Evolutionary conservation across 2,329 filamentous ascomycete genomes (phyloP).

Genomic region (Coniochaeta sp.): DNA sequence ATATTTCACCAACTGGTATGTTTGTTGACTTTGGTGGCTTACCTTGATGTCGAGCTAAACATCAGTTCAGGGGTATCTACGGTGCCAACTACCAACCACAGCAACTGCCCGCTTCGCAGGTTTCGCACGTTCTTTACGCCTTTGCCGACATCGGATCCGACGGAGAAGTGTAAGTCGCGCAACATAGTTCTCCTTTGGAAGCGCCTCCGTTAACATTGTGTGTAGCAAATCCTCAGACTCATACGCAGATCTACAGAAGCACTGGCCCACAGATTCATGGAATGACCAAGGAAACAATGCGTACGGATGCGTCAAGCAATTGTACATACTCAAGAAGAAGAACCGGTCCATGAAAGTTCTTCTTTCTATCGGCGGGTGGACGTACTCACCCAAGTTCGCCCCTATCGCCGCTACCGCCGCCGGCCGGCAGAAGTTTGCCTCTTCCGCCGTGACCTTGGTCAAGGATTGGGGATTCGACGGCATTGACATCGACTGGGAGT

Average conservation of each 20-base stretch:
- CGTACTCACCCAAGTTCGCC: conserved; percentile 63
- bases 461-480: conserved; percentile 58
- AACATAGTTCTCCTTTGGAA: neutral
- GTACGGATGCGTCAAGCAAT: conserved; percentile 71
- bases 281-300: conserved; percentile 54
- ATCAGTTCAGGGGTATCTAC: conserved; percentile 27
- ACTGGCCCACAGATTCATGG: conserved; percentile 59
- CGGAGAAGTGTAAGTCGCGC: conserved; percentile 34
- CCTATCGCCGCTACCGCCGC: conserved; percentile 51
- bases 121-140: conserved; percentile 67
- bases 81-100: conserved; percentile 51
- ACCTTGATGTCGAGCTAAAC: neutral
- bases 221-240: conserved; percentile 46
- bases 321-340: conserved; percentile 67
- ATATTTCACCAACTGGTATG: conserved; percentile 49
- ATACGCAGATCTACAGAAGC: conserved; percentile 59
- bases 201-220: conserved; percentile 12
- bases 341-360: conserved; percentile 71
- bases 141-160: conserved; percentile 38
- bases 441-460: conserved; percentile 59
- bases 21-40: neutral
- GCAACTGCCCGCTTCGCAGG: conserved; percentile 56
- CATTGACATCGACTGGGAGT: conserved; percentile 52
- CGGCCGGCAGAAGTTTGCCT: conserved; percentile 59
- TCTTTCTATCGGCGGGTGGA: conserved; percentile 79